phyloP scores from a whole-genome alignment of 1,284 basidiomycete species.

The Trichosporon coremiiforme region DNA sequence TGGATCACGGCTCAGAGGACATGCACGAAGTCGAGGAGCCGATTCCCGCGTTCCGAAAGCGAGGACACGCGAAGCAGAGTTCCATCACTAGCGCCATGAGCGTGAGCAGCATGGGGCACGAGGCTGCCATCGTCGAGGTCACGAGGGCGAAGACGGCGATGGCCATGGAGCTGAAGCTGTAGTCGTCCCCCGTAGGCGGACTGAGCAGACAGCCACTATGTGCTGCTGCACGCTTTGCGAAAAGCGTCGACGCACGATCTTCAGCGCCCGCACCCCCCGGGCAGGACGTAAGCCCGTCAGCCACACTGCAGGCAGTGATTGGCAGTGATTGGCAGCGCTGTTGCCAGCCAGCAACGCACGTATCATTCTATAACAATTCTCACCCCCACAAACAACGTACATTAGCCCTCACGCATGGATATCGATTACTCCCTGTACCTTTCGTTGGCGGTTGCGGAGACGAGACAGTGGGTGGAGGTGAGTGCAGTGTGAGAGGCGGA shows the following conservation, averaged over 20 bases:
- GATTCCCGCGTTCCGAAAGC: background rate
- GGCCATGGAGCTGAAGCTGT: background rate
- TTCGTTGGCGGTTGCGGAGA: no score
- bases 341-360: no score
- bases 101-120: background rate
- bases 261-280: no score
- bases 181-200: background rate
- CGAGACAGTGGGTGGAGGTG: no score
- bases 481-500: no score
- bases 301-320: conserved; percentile 10
- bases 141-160: conserved; percentile 5
- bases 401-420: conserved; percentile 4
- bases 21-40: background rate
- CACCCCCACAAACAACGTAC: background rate
- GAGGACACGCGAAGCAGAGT: background rate
- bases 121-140: background rate
- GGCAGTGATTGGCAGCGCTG: no score
- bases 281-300: background rate
- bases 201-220: background rate
- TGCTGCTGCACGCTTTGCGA: no score
- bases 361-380: background rate
- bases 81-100: background rate
- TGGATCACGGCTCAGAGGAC: background rate
- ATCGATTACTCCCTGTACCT: background rate
- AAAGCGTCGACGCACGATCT: background rate